Conservation (phyloP, 2,329 filamentous ascomycete species). For the Chaetomium sp. region DNA sequence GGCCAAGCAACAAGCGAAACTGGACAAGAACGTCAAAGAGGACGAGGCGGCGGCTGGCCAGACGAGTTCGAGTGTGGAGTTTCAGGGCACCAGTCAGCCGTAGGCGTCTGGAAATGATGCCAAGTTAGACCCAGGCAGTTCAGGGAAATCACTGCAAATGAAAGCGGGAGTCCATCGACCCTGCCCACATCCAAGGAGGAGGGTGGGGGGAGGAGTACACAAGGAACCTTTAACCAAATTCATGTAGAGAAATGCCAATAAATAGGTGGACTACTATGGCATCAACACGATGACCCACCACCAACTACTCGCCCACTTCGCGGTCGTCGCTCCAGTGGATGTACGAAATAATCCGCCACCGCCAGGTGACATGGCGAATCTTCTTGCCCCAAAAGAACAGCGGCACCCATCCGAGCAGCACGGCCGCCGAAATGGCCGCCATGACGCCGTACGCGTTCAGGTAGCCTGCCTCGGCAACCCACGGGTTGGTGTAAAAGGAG, state of each 20-base stretch:
- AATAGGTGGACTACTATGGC: not conserved
- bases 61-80: conserved; percentile 43
- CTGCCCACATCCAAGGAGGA: too few species aligned
- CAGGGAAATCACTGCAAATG: not conserved
- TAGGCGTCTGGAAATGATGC: not conserved
- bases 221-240: too few species aligned
- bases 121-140: not conserved
- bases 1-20: conserved; percentile 52
- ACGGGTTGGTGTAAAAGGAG: conserved; percentile 63
- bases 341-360: conserved; percentile 51
- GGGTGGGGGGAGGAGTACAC: too few species aligned
- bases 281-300: not conserved
- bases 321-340: conserved; percentile 56
- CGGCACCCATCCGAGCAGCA: conserved; percentile 53
- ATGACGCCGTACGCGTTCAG: conserved; percentile 56
- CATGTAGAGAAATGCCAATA: not conserved
- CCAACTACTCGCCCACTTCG: conserved; percentile 54
- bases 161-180: not conserved
- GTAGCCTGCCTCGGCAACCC: conserved; percentile 56
- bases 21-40: conserved; percentile 53
- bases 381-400: conserved; percentile 55
- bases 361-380: conserved; percentile 51
- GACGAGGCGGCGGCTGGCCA: conserved; percentile 43
- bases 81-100: conserved; percentile 36
- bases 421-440: conserved; percentile 54